A percentile compares a stretch with the other conserved stretches of the same genome.
These are phyloP conservation scores for Canna indica DNA, from an alignment of 176 grass and related monocot genomes.

Conservation along the genomic window DNA sequence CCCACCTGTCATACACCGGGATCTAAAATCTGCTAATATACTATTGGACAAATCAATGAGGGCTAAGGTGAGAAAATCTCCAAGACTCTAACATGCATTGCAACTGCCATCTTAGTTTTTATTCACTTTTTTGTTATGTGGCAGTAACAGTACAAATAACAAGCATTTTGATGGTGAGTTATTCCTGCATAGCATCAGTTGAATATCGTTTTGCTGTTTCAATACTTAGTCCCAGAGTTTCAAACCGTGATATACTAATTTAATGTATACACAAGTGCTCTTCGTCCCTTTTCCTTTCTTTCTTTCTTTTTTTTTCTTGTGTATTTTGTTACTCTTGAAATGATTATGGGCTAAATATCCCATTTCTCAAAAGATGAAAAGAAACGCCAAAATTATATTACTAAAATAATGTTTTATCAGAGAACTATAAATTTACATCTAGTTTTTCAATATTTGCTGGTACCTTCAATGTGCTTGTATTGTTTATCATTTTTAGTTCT, in stretches of 20 bases:
- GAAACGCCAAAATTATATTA: too few species aligned
- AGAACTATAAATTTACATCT: too few species aligned
- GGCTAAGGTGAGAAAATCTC: conserved; percentile 53
- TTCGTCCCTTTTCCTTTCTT: too few species aligned
- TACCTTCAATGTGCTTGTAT: background rate
- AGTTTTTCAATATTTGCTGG: background rate
- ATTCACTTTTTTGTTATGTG: background rate
- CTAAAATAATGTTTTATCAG: too few species aligned
- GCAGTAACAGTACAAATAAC: background rate
- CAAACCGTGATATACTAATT: too few species aligned
- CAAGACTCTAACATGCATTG: background rate
- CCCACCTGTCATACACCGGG: conserved; percentile 86
- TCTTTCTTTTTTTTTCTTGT: too few species aligned
- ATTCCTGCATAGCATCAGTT: background rate
- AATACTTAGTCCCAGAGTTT: too few species aligned
- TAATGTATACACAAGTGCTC: too few species aligned
- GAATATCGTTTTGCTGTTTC: background rate
- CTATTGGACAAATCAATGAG: conserved; percentile 83
- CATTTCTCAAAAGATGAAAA: too few species aligned
- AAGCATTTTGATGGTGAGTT: background rate
- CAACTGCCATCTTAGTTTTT: background rate
- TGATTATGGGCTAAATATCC: too few species aligned
- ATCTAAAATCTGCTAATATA: conserved; percentile 96
- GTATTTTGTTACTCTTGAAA: too few species aligned
- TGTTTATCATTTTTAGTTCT: background rate